phyloP scores from a whole-genome alignment of 306 rosid species.

The Delonix regia region DNA sequence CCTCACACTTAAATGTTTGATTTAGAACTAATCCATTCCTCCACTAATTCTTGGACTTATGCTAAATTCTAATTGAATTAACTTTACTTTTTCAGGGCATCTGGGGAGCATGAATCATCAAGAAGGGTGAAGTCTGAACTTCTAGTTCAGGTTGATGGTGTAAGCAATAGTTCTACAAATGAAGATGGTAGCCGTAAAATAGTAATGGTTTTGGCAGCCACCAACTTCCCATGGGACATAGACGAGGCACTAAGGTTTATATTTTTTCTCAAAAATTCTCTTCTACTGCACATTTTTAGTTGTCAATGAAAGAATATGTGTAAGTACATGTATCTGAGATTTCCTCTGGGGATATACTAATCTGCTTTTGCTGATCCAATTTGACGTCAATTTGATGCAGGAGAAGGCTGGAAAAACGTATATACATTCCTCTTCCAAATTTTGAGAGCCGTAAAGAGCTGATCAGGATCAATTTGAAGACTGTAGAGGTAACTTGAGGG shows the following conservation, averaged over 20 bases:
- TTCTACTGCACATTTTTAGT: not conserved
- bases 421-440: slow-evolving; percentile 95
- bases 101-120: slow-evolving; percentile 99
- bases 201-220: slow-evolving; percentile 98
- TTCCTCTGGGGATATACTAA: not conserved
- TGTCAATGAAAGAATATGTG: too few species aligned
- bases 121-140: slow-evolving; percentile 99
- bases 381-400: slow-evolving; percentile 56
- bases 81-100: slow-evolving; percentile 66
- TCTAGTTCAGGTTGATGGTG: slow-evolving; percentile 99
- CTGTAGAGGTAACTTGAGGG: slow-evolving; percentile 65
- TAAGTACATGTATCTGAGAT: too few species aligned
- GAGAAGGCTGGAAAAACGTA: slow-evolving; percentile 97
- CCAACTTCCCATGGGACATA: slow-evolving; percentile 99
- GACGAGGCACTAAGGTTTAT: slow-evolving; percentile 93
- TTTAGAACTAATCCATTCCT: not conserved
- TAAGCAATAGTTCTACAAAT: slow-evolving; percentile 72
- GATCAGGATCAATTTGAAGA: slow-evolving; percentile 88
- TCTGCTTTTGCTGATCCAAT: slow-evolving; percentile 36
- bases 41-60: slow-evolving; percentile 7
- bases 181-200: slow-evolving; percentile 95
- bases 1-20: not conserved
- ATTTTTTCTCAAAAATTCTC: too few species aligned
- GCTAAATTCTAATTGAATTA: slow-evolving; percentile 34
- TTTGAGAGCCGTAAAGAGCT: slow-evolving; percentile 96